Evolutionary conservation across 164 flowering plant species (phyloP).

Genomic region (Annona squamosa): DNA sequence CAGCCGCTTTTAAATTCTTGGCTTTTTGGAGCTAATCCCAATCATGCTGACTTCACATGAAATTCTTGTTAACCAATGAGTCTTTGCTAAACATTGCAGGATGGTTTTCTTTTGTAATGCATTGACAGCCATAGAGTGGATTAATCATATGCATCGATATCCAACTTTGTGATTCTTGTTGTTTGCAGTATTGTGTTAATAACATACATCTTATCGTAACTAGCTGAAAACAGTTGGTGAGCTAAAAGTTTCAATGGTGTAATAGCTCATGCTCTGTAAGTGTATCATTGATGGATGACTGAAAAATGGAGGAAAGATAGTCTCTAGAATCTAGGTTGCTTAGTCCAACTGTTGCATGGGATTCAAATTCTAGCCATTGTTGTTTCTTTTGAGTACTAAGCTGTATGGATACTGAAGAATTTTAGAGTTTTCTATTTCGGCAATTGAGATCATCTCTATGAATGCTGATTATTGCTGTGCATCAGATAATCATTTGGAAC

Average conservation of each 20-base stretch:
- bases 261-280: background rate
- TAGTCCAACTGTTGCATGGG: background rate
- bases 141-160: background rate
- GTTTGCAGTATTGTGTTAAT: background rate
- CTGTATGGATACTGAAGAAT: background rate
- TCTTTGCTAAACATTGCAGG: background rate
- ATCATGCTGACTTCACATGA: too few relatives aligned
- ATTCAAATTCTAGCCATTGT: background rate
- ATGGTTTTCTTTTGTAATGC: background rate
- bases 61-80: too few relatives aligned
- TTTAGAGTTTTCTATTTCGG: background rate
- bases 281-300: background rate
- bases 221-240: background rate
- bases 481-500: conserved; percentile 49
- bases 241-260: background rate
- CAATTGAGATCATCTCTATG: background rate
- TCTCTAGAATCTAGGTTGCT: background rate
- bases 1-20: too few relatives aligned
- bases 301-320: background rate
- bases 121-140: background rate
- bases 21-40: too few relatives aligned
- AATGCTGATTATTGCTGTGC: background rate
- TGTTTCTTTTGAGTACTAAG: background rate
- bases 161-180: background rate
- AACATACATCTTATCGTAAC: background rate